Percentiles rank a stretch among this genome's conserved stretches.
These are phyloP conservation scores for Blastobotrys chiropterorum DNA, from an alignment of 805 yeast genomes.

Conservation along the genomic window DNA sequence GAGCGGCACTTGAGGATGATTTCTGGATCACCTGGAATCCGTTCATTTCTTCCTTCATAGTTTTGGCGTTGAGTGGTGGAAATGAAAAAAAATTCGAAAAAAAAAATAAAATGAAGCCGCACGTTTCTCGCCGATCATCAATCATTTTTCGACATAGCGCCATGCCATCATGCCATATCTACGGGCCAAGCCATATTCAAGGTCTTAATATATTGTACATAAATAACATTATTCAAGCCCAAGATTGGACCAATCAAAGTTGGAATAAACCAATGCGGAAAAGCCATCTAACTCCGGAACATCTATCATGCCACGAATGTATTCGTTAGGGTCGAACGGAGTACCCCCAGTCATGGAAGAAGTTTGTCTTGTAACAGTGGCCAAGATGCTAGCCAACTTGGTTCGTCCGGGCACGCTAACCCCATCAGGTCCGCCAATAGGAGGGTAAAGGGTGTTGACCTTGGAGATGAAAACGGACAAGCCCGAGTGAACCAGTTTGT, in stretches of 20 bases:
- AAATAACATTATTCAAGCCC: constrained; percentile 3
- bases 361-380: constrained; percentile 62
- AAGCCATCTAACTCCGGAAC: constrained; percentile 71
- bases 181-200: too few species aligned
- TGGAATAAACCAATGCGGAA: constrained; percentile 86
- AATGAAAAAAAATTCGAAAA: background rate
- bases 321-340: constrained; percentile 36
- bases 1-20: constrained; percentile 17
- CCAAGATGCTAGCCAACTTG: constrained; percentile 65
- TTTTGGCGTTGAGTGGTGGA: too few species aligned
- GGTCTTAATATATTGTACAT: background rate
- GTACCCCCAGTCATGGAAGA: constrained; percentile 45
- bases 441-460: constrained; percentile 23
- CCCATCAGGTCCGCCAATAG: constrained; percentile 10
- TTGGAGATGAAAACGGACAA: constrained; percentile 42
- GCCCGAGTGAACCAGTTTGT: constrained; percentile 38
- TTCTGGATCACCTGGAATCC: constrained; percentile 17
- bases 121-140: background rate
- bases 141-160: background rate
- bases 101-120: background rate
- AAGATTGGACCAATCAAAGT: constrained; percentile 38
- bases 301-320: constrained; percentile 41
- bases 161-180: too few species aligned
- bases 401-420: constrained; percentile 26
- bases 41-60: background rate